Conservation (phyloP, 768 basidiomycete genomes). For the Phanerochaete sordida region DNA sequence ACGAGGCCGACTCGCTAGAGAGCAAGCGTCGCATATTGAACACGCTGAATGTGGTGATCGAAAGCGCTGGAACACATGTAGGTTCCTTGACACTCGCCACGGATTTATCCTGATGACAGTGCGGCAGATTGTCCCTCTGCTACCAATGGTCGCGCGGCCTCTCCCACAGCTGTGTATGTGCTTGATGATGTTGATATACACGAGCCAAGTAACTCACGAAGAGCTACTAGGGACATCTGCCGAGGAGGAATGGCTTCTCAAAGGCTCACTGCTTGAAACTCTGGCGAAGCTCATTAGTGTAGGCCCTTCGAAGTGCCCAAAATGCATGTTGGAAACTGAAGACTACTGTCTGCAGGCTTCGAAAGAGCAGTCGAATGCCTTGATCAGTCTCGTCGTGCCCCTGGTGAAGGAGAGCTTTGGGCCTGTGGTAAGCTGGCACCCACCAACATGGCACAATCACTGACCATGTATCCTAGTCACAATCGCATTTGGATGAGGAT, state of each 20-base stretch:
- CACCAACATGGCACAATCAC: not conserved
- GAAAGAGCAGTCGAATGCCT: conserved; percentile 34
- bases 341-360: conserved; percentile 48
- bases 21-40: conserved; percentile 71
- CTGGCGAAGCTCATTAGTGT: conserved; percentile 72
- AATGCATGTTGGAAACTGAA: not conserved
- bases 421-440: conserved; percentile 19
- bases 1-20: conserved; percentile 72
- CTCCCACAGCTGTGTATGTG: conserved; percentile 70
- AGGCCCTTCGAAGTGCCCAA: conserved; percentile 17
- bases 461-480: conserved; percentile 40
- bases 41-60: conserved; percentile 67
- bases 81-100: conserved; percentile 5
- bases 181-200: not conserved
- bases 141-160: conserved; percentile 55
- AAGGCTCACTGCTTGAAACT: conserved; percentile 63
- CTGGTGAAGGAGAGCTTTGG: conserved; percentile 23
- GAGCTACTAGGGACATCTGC: conserved; percentile 59
- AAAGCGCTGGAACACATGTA: conserved; percentile 38
- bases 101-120: not conserved
- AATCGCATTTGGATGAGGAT: conserved; percentile 75
- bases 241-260: conserved; percentile 68
- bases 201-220: conserved; percentile 9
- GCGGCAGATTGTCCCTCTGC: conserved; percentile 63
- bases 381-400: conserved; percentile 18